phyloP scores from a whole-genome alignment of 257 asterid genomes.

The Rubia yunnanensis region DNA sequence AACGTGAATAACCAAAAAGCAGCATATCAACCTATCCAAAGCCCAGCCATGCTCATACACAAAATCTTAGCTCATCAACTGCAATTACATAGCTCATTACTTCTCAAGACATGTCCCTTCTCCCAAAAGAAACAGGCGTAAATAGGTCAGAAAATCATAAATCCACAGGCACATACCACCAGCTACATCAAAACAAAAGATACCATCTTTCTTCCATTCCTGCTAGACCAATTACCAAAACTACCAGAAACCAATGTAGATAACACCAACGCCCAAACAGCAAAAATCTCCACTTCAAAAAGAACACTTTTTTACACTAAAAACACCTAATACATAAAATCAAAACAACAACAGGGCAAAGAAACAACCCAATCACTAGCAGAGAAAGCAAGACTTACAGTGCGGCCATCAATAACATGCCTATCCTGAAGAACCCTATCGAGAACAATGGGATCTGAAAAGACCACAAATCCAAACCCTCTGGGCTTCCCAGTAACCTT shows the following conservation, averaged over 20 bases:
- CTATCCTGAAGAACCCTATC: constrained; percentile 71
- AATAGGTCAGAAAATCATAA: not conserved
- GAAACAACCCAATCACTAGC: not conserved
- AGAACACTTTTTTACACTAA: not conserved
- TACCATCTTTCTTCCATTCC: not conserved
- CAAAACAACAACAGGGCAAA: not conserved
- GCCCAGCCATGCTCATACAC: not conserved
- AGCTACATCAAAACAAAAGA: not conserved
- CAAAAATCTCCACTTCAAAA: not conserved
- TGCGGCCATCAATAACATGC: constrained; percentile 75
- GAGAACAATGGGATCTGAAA: constrained; percentile 60
- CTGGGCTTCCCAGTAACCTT: constrained; percentile 68
- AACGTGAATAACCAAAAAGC: not conserved
- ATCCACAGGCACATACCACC: not conserved
- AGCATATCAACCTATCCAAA: not conserved
- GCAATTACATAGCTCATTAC: not conserved
- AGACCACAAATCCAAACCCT: constrained; percentile 79
- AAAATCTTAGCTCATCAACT: not conserved
- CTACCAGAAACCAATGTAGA: not conserved
- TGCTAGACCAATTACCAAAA: not conserved
- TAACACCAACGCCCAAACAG: not conserved
- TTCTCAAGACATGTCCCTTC: not conserved
- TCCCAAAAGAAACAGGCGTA: not conserved
- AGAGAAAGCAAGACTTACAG: constrained; percentile 35
- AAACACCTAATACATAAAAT: not conserved